Conservation (phyloP, 2,329 filamentous ascomycete species). For the Penicillium sp. region DNA sequence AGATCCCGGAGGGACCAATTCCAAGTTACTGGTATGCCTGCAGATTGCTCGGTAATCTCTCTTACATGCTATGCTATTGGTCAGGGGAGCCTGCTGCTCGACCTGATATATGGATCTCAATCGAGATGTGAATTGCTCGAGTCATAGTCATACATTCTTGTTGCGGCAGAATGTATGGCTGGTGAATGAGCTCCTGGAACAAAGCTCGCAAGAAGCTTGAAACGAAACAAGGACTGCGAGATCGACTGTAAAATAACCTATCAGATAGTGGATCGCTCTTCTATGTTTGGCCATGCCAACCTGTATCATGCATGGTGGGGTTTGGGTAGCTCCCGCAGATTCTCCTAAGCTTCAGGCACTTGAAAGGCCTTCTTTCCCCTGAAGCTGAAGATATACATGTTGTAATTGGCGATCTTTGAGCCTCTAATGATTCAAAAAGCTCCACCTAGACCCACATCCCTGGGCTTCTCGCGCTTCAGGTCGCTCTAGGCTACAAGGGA, state of each 20-base stretch:
- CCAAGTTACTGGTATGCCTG: slow-evolving; percentile 7
- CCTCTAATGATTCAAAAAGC: slow-evolving; percentile 2
- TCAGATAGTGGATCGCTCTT: neutral
- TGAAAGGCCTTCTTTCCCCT: neutral
- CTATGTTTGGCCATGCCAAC: neutral
- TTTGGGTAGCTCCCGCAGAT: neutral
- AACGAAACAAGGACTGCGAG: neutral
- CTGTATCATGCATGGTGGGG: neutral
- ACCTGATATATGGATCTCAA: neutral
- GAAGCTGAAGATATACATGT: neutral
- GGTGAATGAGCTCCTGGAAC: neutral
- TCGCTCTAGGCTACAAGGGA: slow-evolving; percentile 4
- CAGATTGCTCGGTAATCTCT: neutral
- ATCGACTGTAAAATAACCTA: neutral
- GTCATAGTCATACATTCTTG: neutral
- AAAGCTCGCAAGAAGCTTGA: neutral
- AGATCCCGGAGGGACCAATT: neutral
- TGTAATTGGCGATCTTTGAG: slow-evolving; percentile 3
- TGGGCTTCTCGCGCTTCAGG: neutral
- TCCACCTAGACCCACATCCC: neutral
- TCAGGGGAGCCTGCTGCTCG: neutral
- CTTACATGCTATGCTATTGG: neutral
- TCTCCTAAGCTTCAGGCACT: neutral
- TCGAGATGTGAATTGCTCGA: neutral
- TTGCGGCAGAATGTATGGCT: neutral